phyloP scores from a whole-genome alignment of 1,284 basidiomycete genomes.

The Grifola frondosa region DNA sequence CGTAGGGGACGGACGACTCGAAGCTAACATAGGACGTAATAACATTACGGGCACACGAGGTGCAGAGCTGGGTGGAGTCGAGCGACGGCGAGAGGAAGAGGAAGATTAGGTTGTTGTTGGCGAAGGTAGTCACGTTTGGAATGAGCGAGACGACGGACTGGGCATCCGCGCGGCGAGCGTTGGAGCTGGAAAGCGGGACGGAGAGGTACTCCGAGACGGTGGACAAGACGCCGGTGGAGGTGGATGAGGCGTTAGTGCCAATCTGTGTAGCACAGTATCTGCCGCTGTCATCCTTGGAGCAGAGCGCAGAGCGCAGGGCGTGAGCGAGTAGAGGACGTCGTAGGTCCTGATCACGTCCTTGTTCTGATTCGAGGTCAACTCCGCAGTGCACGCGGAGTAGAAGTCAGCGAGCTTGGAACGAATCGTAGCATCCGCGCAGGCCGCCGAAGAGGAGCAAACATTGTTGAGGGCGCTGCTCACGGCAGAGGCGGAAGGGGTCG shows the following conservation, averaged over 20 bases:
- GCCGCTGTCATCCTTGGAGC: slow-evolving; percentile 70
- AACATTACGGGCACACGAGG: slow-evolving; percentile 75
- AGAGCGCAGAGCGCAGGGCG: slow-evolving; percentile 68
- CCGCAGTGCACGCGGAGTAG: slow-evolving; percentile 63
- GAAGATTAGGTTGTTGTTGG: slow-evolving; percentile 70
- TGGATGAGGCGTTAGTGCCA: slow-evolving; percentile 17
- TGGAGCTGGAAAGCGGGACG: slow-evolving; percentile 7
- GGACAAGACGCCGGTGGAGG: slow-evolving; percentile 19
- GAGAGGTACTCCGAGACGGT: slow-evolving; percentile 22
- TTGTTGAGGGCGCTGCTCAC: slow-evolving; percentile 54
- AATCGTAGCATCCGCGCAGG: slow-evolving; percentile 62
- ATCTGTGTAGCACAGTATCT: slow-evolving; percentile 57
- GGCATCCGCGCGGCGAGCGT: slow-evolving; percentile 30
- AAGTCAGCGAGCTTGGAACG: slow-evolving; percentile 66
- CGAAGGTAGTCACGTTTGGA: slow-evolving; percentile 72
- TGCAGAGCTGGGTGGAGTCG: slow-evolving; percentile 63
- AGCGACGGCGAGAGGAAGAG: slow-evolving; percentile 66
- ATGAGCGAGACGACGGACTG: slow-evolving; percentile 34
- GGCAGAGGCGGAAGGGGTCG: slow-evolving; percentile 41
- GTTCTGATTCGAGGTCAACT: slow-evolving; percentile 58
- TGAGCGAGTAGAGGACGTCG: slow-evolving; percentile 74
- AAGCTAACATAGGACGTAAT: slow-evolving; percentile 75
- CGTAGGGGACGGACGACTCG: slow-evolving; percentile 72
- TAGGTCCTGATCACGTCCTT: slow-evolving; percentile 60
- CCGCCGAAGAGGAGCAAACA: slow-evolving; percentile 52